Base-by-base conservation (phyloP, 768 basidiomycete genomes). In the Ramaria rubella region DNA sequence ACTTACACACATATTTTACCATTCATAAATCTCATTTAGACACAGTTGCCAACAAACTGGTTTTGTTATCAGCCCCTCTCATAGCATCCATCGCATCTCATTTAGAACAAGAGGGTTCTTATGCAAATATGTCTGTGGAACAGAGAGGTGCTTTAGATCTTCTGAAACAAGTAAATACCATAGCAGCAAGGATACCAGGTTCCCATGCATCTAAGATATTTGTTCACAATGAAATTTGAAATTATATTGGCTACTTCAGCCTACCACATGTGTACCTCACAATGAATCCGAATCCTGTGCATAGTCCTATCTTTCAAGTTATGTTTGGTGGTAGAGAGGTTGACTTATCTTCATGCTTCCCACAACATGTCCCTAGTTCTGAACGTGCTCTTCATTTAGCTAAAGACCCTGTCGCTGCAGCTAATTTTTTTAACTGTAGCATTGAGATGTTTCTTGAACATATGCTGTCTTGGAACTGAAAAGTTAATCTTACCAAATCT, bases 391-490 rank as follows among this genome's bases (percentile, higher is more conserved):
- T 64, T 0, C 30, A 64, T 0, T 26, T 73, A 0, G 69, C 71
- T 0, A 52, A 62, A 15, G 70, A 72, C 58, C 70, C 72, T 43
- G 69, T 72, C n/a, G 65, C 69, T 1, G 72, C 68, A n/a, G 67
- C 67, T 0, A 64, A 71, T 6, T 71, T 71, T 49, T 72, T 65
- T 60, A 60, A 68, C 4, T 69, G 68, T 53, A 58, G 43, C 12
- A 59, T 70, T 4, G 3, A 27, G 0, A 57, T 54, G 14, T 58
- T 69, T 21, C 69, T 73, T 44, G 26, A 63, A 21, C 58, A 64
- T 61, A 46, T 68, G 3, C 54, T 67, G 29, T 67, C 65, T 1
- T 72, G 69, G 68, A 62, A 72, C 49, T 65, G 59, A 57, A 29
- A 61, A 3, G 44, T 31, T 8, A 19, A 38, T 3, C n/a, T 38